Evolutionary conservation across 345 rosid species (phyloP).

Genomic region (Cardamine occulta): DNA sequence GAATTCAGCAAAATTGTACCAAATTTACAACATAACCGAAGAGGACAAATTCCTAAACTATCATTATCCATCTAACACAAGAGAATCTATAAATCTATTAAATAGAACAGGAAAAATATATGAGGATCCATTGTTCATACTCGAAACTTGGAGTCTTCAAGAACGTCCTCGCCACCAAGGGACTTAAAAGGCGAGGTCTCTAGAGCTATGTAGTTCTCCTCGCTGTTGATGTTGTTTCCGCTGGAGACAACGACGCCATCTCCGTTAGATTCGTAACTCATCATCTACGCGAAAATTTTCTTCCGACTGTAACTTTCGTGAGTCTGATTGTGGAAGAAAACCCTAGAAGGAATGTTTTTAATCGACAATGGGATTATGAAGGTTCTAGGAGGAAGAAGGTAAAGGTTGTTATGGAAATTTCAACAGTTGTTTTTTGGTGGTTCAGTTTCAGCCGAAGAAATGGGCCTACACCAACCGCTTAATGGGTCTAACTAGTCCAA

Average conservation of each 20-base stretch:
- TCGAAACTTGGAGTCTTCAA: slow-evolving; percentile 37
- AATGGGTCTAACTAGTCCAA: not conserved
- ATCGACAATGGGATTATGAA: slow-evolving; percentile 6
- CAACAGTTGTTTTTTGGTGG: not conserved
- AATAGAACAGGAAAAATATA: not conserved
- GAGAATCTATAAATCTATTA: not conserved
- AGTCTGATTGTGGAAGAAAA: slow-evolving; percentile 29
- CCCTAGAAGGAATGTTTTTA: slow-evolving; percentile 20
- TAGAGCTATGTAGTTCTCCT: slow-evolving; percentile 17
- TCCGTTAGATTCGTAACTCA: slow-evolving; percentile 45
- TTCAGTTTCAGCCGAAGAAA: not conserved
- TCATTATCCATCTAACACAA: not conserved
- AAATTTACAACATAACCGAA: not conserved
- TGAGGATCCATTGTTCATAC: slow-evolving; percentile 31
- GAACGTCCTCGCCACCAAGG: slow-evolving; percentile 24
- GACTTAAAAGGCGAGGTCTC: slow-evolving; percentile 28
- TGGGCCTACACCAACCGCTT: not conserved
- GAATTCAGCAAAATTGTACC: not conserved
- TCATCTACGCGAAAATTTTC: slow-evolving; percentile 3
- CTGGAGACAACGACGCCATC: slow-evolving; percentile 25
- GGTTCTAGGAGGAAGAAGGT: slow-evolving; percentile 14
- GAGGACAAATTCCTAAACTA: not conserved
- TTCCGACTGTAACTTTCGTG: not conserved
- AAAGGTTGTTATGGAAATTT: slow-evolving; percentile 27
- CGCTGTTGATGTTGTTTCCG: not conserved